Base-by-base conservation (phyloP, 495 filamentous ascomycete genomes). In the Umbilicaria muhlenbergii region DNA sequence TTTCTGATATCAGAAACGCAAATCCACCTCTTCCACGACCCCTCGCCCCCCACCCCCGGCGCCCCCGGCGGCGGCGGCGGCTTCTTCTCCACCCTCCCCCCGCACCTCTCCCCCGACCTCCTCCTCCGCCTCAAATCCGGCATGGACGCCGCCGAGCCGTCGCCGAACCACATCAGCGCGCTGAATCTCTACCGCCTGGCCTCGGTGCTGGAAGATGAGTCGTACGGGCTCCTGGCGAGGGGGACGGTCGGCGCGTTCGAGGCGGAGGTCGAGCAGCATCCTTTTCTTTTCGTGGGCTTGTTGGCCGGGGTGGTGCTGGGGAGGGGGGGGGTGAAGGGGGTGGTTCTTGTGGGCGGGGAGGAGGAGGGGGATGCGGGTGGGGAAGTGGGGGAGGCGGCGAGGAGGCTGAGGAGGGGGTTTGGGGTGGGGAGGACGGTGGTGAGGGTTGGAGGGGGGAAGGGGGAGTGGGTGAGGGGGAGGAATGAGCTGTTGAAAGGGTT, bases 51-150 rank as follows among this genome's bases (percentile, higher is more conserved):
- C 14, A 32, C 41, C 10, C 19, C 19, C 12, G 58, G 52, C n/a
- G 41, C 39, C 17, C 19, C 42, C 32, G 49, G 56, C 11, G 64
- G 59, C 15, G 56, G 62, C 16, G 75, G 80, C 24, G 91, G 78
- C 35, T 98, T 94, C 68, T 98, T 89, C 64, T 28, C 24, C 24
- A 85, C 80, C n/a, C 94, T 86, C 8, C 69, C 74, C 8, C 63
- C 70, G 2, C 68, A 60, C 19, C 56, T 65, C 49, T 74, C 79
- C 8, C 70, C 80, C 12, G 77, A 87, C 49, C 75, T 86, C 15
- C 78, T 98, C 42, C 73, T 96, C 17, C 78, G 91, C 7, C 69
- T 94, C 43, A 98, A 98, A 63, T 83, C 84, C 43, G 91, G 85
- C 39, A 93, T 94, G 65, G 91, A 98, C 58, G 81, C 80, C 32